Conservation (phyloP, 2,329 filamentous ascomycete genomes). For the Phoma herbarum region DNA sequence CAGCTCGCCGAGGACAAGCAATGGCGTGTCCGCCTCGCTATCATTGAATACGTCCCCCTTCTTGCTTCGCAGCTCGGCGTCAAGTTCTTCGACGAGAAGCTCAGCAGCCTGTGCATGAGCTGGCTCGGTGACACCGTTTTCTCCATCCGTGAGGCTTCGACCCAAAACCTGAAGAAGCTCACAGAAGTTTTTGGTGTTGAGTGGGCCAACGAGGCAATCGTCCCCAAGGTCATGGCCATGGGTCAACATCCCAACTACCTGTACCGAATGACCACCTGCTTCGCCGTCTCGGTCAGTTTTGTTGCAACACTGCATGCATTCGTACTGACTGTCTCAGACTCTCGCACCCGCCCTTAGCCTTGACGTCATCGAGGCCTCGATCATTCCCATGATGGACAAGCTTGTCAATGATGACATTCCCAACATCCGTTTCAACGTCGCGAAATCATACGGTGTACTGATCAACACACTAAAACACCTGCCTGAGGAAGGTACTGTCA, state of each 20-base stretch:
- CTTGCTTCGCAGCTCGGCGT: slow-evolving; percentile 95
- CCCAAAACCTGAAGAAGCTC: slow-evolving; percentile 96
- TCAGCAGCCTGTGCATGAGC: slow-evolving; percentile 94
- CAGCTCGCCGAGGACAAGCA: slow-evolving; percentile 99
- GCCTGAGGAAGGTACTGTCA: slow-evolving; percentile 86
- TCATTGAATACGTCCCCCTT: slow-evolving; percentile 98
- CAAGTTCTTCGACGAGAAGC: slow-evolving; percentile 97
- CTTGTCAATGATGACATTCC: slow-evolving; percentile 94
- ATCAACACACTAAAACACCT: slow-evolving; percentile 92
- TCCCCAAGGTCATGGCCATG: slow-evolving; percentile 99
- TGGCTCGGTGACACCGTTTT: slow-evolving; percentile 99
- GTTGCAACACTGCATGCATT: not conserved
- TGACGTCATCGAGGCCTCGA: slow-evolving; percentile 89
- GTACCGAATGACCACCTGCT: slow-evolving; percentile 99
- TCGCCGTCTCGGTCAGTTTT: slow-evolving; percentile 88
- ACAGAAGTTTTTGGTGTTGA: slow-evolving; percentile 98
- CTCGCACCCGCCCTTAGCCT: slow-evolving; percentile 91
- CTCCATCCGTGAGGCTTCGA: slow-evolving; percentile 96
- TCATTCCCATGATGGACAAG: slow-evolving; percentile 95
- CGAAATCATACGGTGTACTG: slow-evolving; percentile 92
- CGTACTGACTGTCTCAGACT: slow-evolving; percentile 68
- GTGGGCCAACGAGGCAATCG: slow-evolving; percentile 96
- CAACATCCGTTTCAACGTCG: slow-evolving; percentile 99
- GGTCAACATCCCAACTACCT: slow-evolving; percentile 98
- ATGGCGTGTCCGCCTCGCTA: slow-evolving; percentile 96